phyloP scores from a whole-genome alignment of 768 basidiomycete genomes.

The Pulveroboletus ravenelii region DNA sequence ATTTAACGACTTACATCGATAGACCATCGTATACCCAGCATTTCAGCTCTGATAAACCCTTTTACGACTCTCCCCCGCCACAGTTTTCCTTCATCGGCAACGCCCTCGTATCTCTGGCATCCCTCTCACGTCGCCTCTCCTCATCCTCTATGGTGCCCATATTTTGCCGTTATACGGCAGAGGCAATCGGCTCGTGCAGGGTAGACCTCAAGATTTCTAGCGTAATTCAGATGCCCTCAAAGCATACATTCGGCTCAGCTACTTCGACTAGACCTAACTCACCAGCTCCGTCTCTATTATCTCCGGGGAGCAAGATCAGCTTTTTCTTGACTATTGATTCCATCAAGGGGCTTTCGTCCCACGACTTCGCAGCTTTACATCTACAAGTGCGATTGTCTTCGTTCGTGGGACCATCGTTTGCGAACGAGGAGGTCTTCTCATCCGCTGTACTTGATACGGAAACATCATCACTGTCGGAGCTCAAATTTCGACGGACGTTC shows the following conservation, averaged over 20 bases:
- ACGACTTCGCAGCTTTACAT: constrained; percentile 84
- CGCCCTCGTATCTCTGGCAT: constrained; percentile 74
- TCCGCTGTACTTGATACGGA: constrained; percentile 75
- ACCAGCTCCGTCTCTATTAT: constrained; percentile 62
- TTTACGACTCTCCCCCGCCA: constrained; percentile 83
- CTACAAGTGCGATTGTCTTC: constrained; percentile 85
- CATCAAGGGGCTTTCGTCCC: constrained; percentile 84
- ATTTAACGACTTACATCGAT: constrained; percentile 83
- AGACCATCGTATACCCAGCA: constrained; percentile 91
- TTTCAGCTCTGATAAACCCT: constrained; percentile 90
- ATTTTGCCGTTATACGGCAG: constrained; percentile 89
- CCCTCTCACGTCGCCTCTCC: constrained; percentile 72
- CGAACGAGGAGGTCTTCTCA: constrained; percentile 78
- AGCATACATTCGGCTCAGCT: constrained; percentile 55
- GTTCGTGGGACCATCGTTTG: constrained; percentile 66
- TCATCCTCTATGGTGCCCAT: constrained; percentile 79
- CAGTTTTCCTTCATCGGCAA: constrained; percentile 93
- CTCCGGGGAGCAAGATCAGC: constrained; percentile 72
- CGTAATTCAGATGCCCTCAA: constrained; percentile 52
- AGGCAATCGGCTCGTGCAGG: constrained; percentile 93
- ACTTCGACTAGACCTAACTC: constrained; percentile 72
- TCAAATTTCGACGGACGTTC: constrained; percentile 82
- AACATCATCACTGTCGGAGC: constrained; percentile 61
- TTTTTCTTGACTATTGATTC: constrained; percentile 85
- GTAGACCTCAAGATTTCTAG: constrained; percentile 79